Evolutionary conservation across 345 rosid genomes (phyloP).

Genomic region (Acer negundo): DNA sequence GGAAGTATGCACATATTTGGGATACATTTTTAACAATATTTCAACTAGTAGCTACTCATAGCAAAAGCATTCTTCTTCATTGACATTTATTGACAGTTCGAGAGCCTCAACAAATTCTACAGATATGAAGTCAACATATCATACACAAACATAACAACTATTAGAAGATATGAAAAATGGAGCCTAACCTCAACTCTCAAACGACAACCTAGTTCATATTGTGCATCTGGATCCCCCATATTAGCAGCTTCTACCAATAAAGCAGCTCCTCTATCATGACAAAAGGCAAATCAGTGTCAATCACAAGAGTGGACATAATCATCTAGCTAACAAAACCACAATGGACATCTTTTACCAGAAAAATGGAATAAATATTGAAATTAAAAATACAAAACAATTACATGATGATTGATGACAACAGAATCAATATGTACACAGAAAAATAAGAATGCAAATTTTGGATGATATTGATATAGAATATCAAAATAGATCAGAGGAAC

Average conservation of each 20-base stretch:
- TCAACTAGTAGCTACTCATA: background rate
- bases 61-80: background rate
- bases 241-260: conserved; percentile 91
- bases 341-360: background rate
- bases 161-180: background rate
- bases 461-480: background rate
- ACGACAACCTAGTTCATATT: conserved; percentile 79
- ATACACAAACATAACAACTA: background rate
- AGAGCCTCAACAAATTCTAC: background rate
- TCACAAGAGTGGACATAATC: background rate
- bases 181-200: conserved; percentile 77
- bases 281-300: conserved; percentile 9
- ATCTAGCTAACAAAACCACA: conserved; percentile 6
- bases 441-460: background rate
- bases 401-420: background rate
- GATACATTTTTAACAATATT: background rate
- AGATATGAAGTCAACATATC: background rate
- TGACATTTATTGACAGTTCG: background rate
- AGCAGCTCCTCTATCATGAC: conserved; percentile 72
- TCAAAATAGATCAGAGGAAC: background rate
- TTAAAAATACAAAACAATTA: background rate
- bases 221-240: conserved; percentile 94
- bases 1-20: background rate
- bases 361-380: background rate
- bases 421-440: background rate